Evolutionary conservation across 768 basidiomycete species (phyloP).

Genomic region (Serpula lacrymans): DNA sequence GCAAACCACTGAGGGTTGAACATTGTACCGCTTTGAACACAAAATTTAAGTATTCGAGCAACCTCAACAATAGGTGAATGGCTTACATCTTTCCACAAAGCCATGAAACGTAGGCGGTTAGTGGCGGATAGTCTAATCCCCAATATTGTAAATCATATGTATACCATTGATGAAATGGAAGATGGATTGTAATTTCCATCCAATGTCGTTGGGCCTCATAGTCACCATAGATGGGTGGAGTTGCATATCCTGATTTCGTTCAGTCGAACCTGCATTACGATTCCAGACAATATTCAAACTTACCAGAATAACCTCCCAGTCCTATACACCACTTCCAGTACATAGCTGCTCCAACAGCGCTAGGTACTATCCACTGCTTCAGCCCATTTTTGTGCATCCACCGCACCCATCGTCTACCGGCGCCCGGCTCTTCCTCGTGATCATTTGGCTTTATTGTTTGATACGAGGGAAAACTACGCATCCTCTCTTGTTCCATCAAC

Average conservation of each 20-base stretch:
- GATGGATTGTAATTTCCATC: slow-evolving; percentile 87
- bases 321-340: slow-evolving; percentile 69
- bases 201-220: slow-evolving; percentile 94
- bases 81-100: slow-evolving; percentile 72
- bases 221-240: slow-evolving; percentile 86
- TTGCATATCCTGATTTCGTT: slow-evolving; percentile 64
- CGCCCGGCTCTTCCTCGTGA: slow-evolving; percentile 27
- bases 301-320: slow-evolving; percentile 81
- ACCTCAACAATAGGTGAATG: slow-evolving; percentile 19
- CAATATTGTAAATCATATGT: slow-evolving; percentile 85
- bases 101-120: slow-evolving; percentile 91
- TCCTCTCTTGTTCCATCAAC: slow-evolving; percentile 34
- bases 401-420: slow-evolving; percentile 63
- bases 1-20: slow-evolving; percentile 68
- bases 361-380: slow-evolving; percentile 57
- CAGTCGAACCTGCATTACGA: background rate
- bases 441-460: slow-evolving; percentile 15
- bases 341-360: slow-evolving; percentile 47
- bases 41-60: slow-evolving; percentile 8
- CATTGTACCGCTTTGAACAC: slow-evolving; percentile 39
- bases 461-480: too few relatives aligned
- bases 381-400: slow-evolving; percentile 77
- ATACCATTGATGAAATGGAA: slow-evolving; percentile 81
- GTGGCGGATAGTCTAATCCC: slow-evolving; percentile 93
- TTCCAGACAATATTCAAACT: slow-evolving; percentile 18